Evolutionary conservation across 768 basidiomycete genomes (phyloP).

Genomic region (Boletus vermiculosoides): DNA sequence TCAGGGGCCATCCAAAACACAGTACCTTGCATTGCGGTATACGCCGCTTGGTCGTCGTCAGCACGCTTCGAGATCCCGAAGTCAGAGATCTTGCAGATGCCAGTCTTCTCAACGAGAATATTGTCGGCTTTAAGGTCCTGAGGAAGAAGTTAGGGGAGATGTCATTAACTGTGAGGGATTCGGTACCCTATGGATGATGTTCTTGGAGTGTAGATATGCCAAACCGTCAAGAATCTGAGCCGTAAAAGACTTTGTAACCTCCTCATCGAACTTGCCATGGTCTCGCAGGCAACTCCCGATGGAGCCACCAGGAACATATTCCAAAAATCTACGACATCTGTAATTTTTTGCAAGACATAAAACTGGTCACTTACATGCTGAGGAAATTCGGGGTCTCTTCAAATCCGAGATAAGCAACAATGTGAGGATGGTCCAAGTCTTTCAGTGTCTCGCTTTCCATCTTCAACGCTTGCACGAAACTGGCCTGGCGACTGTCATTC

Average conservation of each 20-base stretch:
- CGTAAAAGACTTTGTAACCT: conserved; percentile 91
- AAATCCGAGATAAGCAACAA: conserved; percentile 95
- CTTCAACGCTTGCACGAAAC: conserved; percentile 88
- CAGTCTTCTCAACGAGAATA: conserved; percentile 90
- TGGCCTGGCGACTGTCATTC: conserved; percentile 78
- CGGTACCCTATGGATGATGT: conserved; percentile 87
- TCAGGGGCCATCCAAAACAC: conserved; percentile 99
- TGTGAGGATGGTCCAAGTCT: conserved; percentile 94
- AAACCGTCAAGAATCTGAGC: conserved; percentile 88
- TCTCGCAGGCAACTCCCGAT: conserved; percentile 87
- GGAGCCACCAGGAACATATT: conserved; percentile 98
- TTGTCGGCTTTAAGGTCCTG: conserved; percentile 98
- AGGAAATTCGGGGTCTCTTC: conserved; percentile 85
- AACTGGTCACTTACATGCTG: conserved; percentile 72
- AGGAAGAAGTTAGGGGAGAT: conserved; percentile 8
- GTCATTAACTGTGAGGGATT: background rate
- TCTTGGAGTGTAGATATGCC: conserved; percentile 87
- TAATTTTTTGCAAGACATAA: background rate
- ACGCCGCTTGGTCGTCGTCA: conserved; percentile 79
- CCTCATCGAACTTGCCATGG: conserved; percentile 90
- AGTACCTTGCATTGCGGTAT: conserved; percentile 94
- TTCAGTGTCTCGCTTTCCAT: conserved; percentile 95
- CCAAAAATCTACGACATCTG: conserved; percentile 72
- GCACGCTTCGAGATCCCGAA: conserved; percentile 98
- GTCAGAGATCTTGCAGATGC: conserved; percentile 96